Evolutionary conservation across 148 eudicot species (phyloP).

Genomic region (Rhododendron vialii): DNA sequence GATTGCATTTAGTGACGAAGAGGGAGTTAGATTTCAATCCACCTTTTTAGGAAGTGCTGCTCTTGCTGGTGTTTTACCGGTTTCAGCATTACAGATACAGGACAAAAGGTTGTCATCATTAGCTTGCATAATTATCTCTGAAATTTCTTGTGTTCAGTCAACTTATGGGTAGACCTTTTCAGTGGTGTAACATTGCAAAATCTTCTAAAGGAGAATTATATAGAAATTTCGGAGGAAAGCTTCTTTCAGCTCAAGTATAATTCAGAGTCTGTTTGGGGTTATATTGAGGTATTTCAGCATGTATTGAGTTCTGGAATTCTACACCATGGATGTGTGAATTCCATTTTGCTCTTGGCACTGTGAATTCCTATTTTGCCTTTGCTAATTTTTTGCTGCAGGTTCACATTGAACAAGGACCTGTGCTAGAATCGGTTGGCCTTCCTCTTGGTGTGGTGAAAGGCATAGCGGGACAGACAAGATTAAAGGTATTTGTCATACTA

Average conservation of each 20-base stretch:
- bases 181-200: slow-evolving; percentile 79
- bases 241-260: slow-evolving; percentile 66
- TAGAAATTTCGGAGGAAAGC: slow-evolving; percentile 56
- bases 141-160: slow-evolving; percentile 1
- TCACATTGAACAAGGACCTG: slow-evolving; percentile 98
- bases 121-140: slow-evolving; percentile 2
- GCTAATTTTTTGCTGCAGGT: slow-evolving; percentile 41
- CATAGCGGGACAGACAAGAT: slow-evolving; percentile 92
- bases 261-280: slow-evolving; percentile 84
- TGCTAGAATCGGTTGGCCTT: slow-evolving; percentile 76
- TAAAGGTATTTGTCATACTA: slow-evolving; percentile 45
- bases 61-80: slow-evolving; percentile 74
- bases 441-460: slow-evolving; percentile 96
- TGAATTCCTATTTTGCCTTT: not conserved
- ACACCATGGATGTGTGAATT: not conserved
- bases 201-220: slow-evolving; percentile 51
- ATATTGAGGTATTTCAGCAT: slow-evolving; percentile 65
- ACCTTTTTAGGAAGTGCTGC: slow-evolving; percentile 98
- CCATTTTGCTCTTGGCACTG: not conserved
- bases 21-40: slow-evolving; percentile 95
- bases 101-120: slow-evolving; percentile 68
- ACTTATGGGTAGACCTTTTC: slow-evolving; percentile 28
- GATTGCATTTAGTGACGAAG: slow-evolving; percentile 97
- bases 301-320: not conserved
- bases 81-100: slow-evolving; percentile 54